A percentile compares a stretch with the other conserved stretches of the same genome.
Evolutionary conservation across 441 rosid genomes (phyloP).

Genomic region (Adansonia gregorii): DNA sequence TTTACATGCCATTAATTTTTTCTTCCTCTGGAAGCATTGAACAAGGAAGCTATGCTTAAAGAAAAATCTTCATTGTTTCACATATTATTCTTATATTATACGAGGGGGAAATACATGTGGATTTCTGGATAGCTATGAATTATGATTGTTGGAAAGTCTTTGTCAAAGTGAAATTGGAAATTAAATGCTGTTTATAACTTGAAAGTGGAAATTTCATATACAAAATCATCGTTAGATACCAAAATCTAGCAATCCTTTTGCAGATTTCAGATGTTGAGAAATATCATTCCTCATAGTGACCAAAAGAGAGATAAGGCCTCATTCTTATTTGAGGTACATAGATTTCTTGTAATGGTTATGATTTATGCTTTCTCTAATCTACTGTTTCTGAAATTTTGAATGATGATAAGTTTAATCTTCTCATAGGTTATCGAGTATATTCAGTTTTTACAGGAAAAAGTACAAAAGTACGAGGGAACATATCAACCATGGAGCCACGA

Average conservation of each 20-base stretch:
- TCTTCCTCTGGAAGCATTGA: background rate
- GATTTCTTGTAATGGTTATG: background rate
- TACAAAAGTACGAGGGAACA: constrained; percentile 70
- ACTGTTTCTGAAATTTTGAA: constrained; percentile 17
- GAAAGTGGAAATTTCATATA: background rate
- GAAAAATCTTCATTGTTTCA: background rate
- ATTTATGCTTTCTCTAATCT: background rate
- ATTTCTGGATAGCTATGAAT: background rate
- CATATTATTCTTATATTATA: background rate
- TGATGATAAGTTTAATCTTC: constrained; percentile 23
- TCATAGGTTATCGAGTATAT: constrained; percentile 90
- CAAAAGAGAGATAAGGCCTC: constrained; percentile 98
- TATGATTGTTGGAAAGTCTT: background rate
- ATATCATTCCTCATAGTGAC: constrained; percentile 80
- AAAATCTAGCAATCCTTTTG: constrained; percentile 11
- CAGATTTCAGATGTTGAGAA: constrained; percentile 93
- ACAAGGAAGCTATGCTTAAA: background rate
- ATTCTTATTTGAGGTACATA: constrained; percentile 80
- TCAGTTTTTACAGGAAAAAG: constrained; percentile 83
- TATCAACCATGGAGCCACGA: constrained; percentile 78
- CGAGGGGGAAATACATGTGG: background rate
- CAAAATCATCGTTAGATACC: background rate
- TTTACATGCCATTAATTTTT: background rate
- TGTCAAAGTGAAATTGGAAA: background rate
- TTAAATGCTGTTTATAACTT: background rate